Conservation (phyloP, 495 filamentous ascomycete species). For the Hypoxylon fuscum region DNA sequence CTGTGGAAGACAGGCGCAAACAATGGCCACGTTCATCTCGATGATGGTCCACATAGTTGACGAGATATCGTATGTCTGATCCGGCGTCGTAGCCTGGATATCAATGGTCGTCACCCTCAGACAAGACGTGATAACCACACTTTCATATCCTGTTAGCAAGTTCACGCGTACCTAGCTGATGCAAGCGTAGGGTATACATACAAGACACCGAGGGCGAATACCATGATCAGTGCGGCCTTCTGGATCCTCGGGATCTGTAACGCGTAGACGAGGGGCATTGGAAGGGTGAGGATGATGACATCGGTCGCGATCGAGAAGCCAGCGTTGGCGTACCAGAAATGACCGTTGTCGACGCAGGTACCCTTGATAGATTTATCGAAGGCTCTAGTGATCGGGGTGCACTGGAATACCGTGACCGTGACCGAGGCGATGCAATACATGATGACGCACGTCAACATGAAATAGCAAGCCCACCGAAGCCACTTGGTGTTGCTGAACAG, state of each 20-base stretch:
- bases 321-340: constrained; percentile 62
- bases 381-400: constrained; percentile 61
- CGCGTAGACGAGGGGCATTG: constrained; percentile 63
- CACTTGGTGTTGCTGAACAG: constrained; percentile 46
- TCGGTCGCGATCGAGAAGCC: constrained; percentile 65
- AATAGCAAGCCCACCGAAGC: constrained; percentile 36
- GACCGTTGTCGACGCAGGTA: constrained; percentile 57
- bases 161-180: background rate
- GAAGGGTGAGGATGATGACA: constrained; percentile 62
- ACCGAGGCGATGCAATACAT: constrained; percentile 44
- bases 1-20: constrained; percentile 59
- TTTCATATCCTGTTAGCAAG: constrained; percentile 16
- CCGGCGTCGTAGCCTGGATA: constrained; percentile 37
- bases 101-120: constrained; percentile 45
- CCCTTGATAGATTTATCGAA: constrained; percentile 62
- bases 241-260: constrained; percentile 61
- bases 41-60: constrained; percentile 59
- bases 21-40: constrained; percentile 57
- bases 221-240: constrained; percentile 60
- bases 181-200: constrained; percentile 8
- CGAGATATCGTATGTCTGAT: constrained; percentile 44
- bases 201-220: constrained; percentile 67
- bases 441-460: constrained; percentile 32
- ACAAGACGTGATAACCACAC: constrained; percentile 45
- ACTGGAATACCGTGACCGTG: constrained; percentile 58